phyloP scores from a whole-genome alignment of 106 monocot genomes.

The Triglochin maritima region DNA sequence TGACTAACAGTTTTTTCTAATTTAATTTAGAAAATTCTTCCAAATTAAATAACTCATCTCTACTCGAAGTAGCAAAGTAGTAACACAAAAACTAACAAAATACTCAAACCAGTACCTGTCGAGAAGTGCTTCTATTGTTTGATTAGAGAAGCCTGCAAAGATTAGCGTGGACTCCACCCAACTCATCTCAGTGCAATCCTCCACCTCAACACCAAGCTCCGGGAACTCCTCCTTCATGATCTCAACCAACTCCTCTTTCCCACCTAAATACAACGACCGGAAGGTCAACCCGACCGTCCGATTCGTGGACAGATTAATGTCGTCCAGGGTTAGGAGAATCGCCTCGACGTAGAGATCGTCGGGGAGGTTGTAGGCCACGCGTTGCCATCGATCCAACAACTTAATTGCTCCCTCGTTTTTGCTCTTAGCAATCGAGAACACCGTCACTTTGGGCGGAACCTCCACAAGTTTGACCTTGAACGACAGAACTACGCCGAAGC shows the following conservation, averaged over 20 bases:
- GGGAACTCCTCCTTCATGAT: background rate
- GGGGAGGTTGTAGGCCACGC: background rate
- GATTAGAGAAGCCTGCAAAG: background rate
- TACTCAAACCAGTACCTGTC: background rate
- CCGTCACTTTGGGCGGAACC: background rate
- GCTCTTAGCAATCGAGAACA: slow-evolving; percentile 8
- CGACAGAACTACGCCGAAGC: background rate
- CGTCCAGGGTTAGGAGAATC: background rate
- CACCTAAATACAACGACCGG: background rate
- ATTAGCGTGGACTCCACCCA: slow-evolving; percentile 6
- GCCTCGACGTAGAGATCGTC: slow-evolving; percentile 9
- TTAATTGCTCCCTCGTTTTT: background rate
- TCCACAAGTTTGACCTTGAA: background rate
- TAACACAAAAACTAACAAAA: too few species aligned
- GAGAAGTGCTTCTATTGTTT: background rate
- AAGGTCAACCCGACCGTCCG: background rate
- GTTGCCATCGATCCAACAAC: background rate
- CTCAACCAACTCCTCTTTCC: background rate
- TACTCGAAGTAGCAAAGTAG: too few species aligned
- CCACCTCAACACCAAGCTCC: background rate
- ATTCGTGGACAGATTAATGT: background rate
- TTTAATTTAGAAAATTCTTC: too few species aligned
- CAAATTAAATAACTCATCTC: too few species aligned
- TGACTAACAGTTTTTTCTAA: too few species aligned
- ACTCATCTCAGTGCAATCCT: slow-evolving; percentile 3